These are phyloP conservation scores for Hypericum androsaemum DNA, from an alignment of 345 rosid genomes.

Conservation along the genomic window DNA sequence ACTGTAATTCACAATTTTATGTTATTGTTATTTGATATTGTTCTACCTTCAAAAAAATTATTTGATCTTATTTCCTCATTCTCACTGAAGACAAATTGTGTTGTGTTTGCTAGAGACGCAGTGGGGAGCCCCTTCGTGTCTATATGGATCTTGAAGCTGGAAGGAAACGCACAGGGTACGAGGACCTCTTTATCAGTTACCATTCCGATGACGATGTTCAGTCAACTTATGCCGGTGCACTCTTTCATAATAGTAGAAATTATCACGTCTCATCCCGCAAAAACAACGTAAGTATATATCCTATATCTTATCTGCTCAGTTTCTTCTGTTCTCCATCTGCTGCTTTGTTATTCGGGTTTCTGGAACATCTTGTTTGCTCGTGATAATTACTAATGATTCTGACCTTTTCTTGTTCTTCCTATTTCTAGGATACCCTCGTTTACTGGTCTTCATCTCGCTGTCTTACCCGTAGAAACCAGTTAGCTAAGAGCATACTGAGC, in stretches of 20 bases:
- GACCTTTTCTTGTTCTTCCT: neutral
- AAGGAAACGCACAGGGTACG: constrained; percentile 67
- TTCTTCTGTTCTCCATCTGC: neutral
- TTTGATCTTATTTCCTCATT: no score
- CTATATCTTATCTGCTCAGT: neutral
- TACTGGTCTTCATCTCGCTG: constrained; percentile 97
- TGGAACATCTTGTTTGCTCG: neutral
- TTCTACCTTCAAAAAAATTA: no score
- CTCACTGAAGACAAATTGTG: neutral
- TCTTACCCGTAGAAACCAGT: constrained; percentile 55
- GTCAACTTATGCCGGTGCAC: constrained; percentile 82
- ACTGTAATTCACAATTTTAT: no score
- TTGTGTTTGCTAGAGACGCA: constrained; percentile 41
- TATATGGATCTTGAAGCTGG: constrained; percentile 95
- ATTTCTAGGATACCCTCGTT: constrained; percentile 50
- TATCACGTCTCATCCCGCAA: constrained; percentile 55
- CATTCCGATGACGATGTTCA: constrained; percentile 82
- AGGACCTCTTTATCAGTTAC: constrained; percentile 84
- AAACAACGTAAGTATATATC: constrained; percentile 44
- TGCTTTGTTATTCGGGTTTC: neutral
- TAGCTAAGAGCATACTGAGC: constrained; percentile 53
- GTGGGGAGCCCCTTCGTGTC: constrained; percentile 79
- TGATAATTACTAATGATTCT: neutral
- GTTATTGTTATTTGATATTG: no score
- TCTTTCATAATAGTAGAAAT: constrained; percentile 82